A percentile compares a stretch with the other conserved stretches of the same genome.
Evolutionary conservation across 208 protist genomes (phyloP).

Genomic region (Leptomonas seymouri): DNA sequence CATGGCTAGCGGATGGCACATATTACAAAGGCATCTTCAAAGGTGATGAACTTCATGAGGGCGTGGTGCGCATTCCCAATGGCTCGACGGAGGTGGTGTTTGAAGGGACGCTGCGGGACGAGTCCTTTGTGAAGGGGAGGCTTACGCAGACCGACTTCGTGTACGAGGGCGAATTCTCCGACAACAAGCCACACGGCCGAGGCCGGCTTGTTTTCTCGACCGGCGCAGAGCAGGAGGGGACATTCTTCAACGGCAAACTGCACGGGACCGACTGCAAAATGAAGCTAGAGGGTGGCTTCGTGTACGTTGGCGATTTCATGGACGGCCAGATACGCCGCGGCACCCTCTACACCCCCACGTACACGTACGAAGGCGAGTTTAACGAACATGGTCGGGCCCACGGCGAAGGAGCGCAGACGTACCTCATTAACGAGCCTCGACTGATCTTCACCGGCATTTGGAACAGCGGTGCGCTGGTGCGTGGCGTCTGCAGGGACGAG

Average conservation of each 20-base stretch:
- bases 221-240: conserved; percentile 85
- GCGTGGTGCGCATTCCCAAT: conserved; percentile 88
- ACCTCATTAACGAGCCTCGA: conserved; percentile 81
- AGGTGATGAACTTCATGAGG: conserved; percentile 80
- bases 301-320: conserved; percentile 90
- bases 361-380: conserved; percentile 93
- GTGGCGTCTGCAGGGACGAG: conserved; percentile 86
- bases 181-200: conserved; percentile 87
- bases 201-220: conserved; percentile 77
- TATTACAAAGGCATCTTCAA: conserved; percentile 81
- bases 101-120: conserved; percentile 75
- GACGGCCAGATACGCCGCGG: conserved; percentile 81
- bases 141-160: conserved; percentile 83
- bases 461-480: conserved; percentile 81
- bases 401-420: conserved; percentile 88
- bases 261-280: conserved; percentile 88
- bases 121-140: conserved; percentile 80
- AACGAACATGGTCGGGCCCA: conserved; percentile 87
- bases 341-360: conserved; percentile 87
- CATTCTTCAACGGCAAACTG: conserved; percentile 86
- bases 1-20: conserved; percentile 88
- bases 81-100: conserved; percentile 85
- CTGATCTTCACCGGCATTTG: conserved; percentile 89
- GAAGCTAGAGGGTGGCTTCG: conserved; percentile 89
- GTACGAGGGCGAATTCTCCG: conserved; percentile 84